Percentiles rank a stretch among this genome's conserved stretches.
phyloP scores from a whole-genome alignment of 2,329 filamentous ascomycete species.

The Stenocarpella maydis region DNA sequence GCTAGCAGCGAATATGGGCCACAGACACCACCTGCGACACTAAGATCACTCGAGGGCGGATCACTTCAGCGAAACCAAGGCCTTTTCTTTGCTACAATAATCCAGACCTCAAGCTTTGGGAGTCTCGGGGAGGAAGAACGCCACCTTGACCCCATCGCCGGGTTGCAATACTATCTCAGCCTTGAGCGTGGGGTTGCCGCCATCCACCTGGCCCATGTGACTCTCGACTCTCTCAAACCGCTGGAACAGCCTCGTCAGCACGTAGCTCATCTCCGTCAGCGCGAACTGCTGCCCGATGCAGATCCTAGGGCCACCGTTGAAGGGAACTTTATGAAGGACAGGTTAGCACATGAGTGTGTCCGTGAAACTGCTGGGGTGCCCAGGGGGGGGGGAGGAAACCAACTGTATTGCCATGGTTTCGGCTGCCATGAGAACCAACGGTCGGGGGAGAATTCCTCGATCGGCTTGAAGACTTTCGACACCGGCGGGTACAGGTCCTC shows the following conservation, averaged over 20 bases:
- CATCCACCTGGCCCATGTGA: conserved; percentile 63
- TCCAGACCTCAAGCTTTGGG: conserved; percentile 38
- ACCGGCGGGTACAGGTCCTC: conserved; percentile 65
- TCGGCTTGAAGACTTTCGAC: conserved; percentile 54
- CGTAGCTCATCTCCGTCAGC: conserved; percentile 78
- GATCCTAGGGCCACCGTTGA: conserved; percentile 77
- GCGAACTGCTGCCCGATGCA: conserved; percentile 86
- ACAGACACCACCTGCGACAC: neutral
- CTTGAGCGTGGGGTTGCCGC: conserved; percentile 62
- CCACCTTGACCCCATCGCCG: conserved; percentile 64
- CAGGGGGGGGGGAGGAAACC: neutral
- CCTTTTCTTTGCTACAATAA: no score
- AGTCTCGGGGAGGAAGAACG: conserved; percentile 57
- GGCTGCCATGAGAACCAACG: conserved; percentile 72
- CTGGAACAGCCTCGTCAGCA: conserved; percentile 76
- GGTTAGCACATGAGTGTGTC: neutral
- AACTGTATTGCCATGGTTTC: conserved; percentile 70
- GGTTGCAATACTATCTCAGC: conserved; percentile 68
- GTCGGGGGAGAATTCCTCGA: conserved; percentile 68
- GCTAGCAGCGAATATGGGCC: neutral
- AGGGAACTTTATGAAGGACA: conserved; percentile 59
- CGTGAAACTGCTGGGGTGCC: neutral
- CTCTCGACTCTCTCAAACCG: conserved; percentile 70
- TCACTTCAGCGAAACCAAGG: neutral
- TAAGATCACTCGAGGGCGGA: neutral